A percentile compares a stretch with the other conserved stretches of the same genome.
phyloP scores from a whole-genome alignment of 306 rosid genomes.

The Fragaria vesca region DNA sequence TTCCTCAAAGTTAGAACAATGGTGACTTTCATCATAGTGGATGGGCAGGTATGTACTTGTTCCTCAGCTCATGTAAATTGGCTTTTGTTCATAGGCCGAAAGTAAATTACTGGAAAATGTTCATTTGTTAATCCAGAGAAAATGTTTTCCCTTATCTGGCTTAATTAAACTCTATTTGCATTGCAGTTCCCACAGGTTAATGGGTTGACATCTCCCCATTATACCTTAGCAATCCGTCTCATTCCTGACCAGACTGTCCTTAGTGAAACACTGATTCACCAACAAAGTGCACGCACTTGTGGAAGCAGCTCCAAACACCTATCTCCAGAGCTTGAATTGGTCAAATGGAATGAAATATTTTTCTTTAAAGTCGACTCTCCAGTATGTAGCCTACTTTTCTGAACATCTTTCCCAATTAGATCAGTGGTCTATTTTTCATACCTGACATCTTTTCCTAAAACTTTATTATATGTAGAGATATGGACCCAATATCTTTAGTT shows the following conservation, averaged over 20 bases:
- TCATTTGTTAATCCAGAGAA: neutral
- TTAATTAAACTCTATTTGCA: slow-evolving; percentile 16
- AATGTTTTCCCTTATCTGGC: slow-evolving; percentile 4
- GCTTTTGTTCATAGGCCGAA: neutral
- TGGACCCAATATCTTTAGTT: neutral
- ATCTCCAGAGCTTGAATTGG: slow-evolving; percentile 60
- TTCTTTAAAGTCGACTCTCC: slow-evolving; percentile 88
- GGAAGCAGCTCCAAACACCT: slow-evolving; percentile 59
- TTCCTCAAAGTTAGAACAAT: slow-evolving; percentile 57
- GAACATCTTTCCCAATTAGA: neutral
- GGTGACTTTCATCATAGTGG: slow-evolving; percentile 70
- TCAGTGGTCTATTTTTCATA: slow-evolving; percentile 1
- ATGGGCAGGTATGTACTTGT: slow-evolving; percentile 61
- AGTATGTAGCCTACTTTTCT: slow-evolving; percentile 41
- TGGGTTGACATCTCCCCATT: slow-evolving; percentile 66
- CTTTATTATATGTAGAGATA: neutral
- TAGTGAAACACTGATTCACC: slow-evolving; percentile 48
- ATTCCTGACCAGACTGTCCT: slow-evolving; percentile 48
- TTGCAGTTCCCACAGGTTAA: slow-evolving; percentile 71
- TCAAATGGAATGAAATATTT: slow-evolving; percentile 92
- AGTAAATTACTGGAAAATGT: neutral
- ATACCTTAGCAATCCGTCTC: slow-evolving; percentile 70
- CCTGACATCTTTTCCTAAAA: neutral
- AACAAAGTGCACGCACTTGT: slow-evolving; percentile 88
- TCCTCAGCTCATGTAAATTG: neutral